These are phyloP conservation scores for Tephrocybe sp. DNA, from an alignment of 768 basidiomycete genomes.

Conservation along the genomic window DNA sequence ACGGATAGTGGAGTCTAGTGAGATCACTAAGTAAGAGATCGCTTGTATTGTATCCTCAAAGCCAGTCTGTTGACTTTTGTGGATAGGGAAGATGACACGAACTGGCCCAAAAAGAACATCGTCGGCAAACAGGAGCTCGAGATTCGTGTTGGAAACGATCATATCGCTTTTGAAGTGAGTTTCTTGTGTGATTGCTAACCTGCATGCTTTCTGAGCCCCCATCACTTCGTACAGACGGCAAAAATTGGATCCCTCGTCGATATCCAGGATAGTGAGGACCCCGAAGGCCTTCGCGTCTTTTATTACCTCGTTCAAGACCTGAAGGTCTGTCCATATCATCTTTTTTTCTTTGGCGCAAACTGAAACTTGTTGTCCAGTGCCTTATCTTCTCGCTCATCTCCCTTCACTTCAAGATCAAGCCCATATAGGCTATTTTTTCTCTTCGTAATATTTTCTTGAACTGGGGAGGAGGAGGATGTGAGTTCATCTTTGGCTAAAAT, in stretches of 20 bases:
- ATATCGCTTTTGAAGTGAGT: conserved; percentile 93
- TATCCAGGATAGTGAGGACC: conserved; percentile 95
- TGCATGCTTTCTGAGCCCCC: neutral
- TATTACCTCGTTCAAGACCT: conserved; percentile 99
- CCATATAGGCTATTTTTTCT: conserved; percentile 55
- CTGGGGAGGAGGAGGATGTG: too few relatives aligned
- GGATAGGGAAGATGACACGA: conserved; percentile 91
- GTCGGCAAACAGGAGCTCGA: conserved; percentile 99
- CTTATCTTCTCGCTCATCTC: conserved; percentile 98
- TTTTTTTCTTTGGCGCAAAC: neutral
- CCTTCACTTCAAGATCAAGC: conserved; percentile 99
- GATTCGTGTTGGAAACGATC: conserved; percentile 90
- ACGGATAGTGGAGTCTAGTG: conserved; percentile 88
- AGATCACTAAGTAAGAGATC: conserved; percentile 82
- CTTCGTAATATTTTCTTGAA: too few relatives aligned
- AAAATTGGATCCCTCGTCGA: conserved; percentile 98
- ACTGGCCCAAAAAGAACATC: conserved; percentile 99
- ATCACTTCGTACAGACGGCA: conserved; percentile 74
- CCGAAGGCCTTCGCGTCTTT: conserved; percentile 95
- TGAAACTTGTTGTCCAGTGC: conserved; percentile 56
- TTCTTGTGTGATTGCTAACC: neutral
- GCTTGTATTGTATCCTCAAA: neutral
- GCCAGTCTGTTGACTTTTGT: neutral
- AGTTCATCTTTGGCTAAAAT: too few relatives aligned
- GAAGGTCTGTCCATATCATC: conserved; percentile 54